These are phyloP conservation scores for Verticillium albo-atrum DNA, from an alignment of 2,329 filamentous ascomycete species.

Conservation along the genomic window DNA sequence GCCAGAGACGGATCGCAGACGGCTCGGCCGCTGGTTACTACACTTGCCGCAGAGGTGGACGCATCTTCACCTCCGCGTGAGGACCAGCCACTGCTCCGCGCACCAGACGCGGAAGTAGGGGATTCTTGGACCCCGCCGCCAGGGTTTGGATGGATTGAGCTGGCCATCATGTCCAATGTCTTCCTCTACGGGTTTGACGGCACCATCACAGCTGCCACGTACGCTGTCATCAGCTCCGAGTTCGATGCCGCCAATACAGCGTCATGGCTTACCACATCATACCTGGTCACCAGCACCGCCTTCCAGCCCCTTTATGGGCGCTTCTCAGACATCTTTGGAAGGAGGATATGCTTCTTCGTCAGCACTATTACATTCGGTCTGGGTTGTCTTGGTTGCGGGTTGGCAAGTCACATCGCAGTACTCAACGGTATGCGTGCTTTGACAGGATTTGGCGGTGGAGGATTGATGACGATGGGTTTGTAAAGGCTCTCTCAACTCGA, in stretches of 20 bases:
- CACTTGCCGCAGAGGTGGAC: background rate
- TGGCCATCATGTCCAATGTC: slow-evolving; percentile 60
- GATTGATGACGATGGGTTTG: slow-evolving; percentile 61
- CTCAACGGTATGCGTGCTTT: slow-evolving; percentile 63
- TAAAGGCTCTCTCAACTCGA: background rate
- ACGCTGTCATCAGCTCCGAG: slow-evolving; percentile 70
- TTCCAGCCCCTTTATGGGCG: slow-evolving; percentile 70
- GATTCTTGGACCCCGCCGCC: slow-evolving; percentile 39
- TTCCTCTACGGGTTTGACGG: slow-evolving; percentile 66
- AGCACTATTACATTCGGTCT: slow-evolving; percentile 56
- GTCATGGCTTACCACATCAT: slow-evolving; percentile 71
- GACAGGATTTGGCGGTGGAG: slow-evolving; percentile 66
- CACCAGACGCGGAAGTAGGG: slow-evolving; percentile 7
- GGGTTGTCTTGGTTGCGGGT: slow-evolving; percentile 61
- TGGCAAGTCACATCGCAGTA: slow-evolving; percentile 52
- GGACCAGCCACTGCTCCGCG: slow-evolving; percentile 17
- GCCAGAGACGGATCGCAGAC: no score
- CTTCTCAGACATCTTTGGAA: slow-evolving; percentile 65
- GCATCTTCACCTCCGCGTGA: slow-evolving; percentile 3
- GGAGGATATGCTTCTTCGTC: slow-evolving; percentile 59
- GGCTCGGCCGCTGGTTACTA: background rate
- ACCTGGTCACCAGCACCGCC: slow-evolving; percentile 66
- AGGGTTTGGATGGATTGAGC: slow-evolving; percentile 54
- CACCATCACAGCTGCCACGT: slow-evolving; percentile 69
- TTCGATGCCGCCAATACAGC: slow-evolving; percentile 68